These are phyloP conservation scores for Kazachstania africana DNA, from an alignment of 805 yeast species.

Conservation along the genomic window DNA sequence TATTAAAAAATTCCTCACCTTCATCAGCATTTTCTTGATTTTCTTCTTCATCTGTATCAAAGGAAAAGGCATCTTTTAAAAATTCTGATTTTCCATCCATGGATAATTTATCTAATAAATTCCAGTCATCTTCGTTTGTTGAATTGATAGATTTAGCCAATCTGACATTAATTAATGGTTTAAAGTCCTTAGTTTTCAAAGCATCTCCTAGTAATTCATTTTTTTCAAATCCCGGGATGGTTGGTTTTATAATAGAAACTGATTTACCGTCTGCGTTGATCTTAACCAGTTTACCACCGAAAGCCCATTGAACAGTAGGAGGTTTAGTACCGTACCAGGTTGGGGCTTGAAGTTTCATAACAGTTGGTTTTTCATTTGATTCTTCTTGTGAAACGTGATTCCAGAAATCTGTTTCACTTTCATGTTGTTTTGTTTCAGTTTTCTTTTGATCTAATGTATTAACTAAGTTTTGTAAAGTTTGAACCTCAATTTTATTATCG, in stretches of 20 bases:
- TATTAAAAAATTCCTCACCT: slow-evolving; percentile 30
- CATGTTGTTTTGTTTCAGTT: slow-evolving; percentile 21
- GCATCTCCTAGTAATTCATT: slow-evolving; percentile 41
- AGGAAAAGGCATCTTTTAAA: slow-evolving; percentile 34
- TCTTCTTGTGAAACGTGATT: slow-evolving; percentile 57
- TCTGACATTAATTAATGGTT: slow-evolving; percentile 44
- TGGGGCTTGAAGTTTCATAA: slow-evolving; percentile 66
- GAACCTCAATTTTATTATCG: slow-evolving; percentile 72
- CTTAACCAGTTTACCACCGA: slow-evolving; percentile 78
- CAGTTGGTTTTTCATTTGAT: slow-evolving; percentile 61
- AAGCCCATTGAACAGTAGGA: slow-evolving; percentile 68
- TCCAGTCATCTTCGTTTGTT: slow-evolving; percentile 52
- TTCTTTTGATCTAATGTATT: slow-evolving; percentile 20
- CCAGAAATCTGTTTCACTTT: slow-evolving; percentile 75
- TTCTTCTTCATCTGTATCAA: slow-evolving; percentile 22
- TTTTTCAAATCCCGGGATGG: slow-evolving; percentile 26
- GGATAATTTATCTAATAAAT: slow-evolving; percentile 40
- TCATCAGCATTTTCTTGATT: slow-evolving; percentile 15
- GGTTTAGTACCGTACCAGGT: slow-evolving; percentile 70
- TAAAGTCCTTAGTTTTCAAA: slow-evolving; percentile 42
- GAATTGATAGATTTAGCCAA: slow-evolving; percentile 30
- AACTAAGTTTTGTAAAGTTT: slow-evolving; percentile 65
- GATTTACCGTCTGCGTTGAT: slow-evolving; percentile 34
- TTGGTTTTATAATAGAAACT: slow-evolving; percentile 30
- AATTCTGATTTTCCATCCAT: slow-evolving; percentile 39